Conservation (phyloP, 1,284 basidiomycete species). For the Exobasidium cylindrosporum region DNA sequence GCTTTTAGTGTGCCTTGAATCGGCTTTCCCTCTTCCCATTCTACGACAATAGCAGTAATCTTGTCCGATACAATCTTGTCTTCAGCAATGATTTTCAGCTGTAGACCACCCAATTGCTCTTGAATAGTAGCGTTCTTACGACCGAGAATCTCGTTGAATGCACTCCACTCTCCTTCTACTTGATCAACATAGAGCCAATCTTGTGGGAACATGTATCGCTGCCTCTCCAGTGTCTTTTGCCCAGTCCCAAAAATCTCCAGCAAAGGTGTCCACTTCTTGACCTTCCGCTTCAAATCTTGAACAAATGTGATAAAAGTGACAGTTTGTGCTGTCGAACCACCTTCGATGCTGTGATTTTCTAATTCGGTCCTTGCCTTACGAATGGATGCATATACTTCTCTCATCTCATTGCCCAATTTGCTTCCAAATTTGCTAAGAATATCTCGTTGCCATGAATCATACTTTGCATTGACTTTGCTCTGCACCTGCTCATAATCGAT, state of each 20-base stretch:
- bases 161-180: conserved; percentile 94
- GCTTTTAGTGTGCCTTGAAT: conserved; percentile 94
- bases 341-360: conserved; percentile 76
- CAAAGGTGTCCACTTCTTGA: conserved; percentile 93
- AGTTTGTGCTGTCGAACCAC: conserved; percentile 78
- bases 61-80: conserved; percentile 83
- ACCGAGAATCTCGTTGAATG: conserved; percentile 95
- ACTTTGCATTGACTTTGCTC: conserved; percentile 93
- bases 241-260: conserved; percentile 89
- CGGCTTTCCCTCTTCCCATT: conserved; percentile 94
- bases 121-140: conserved; percentile 97
- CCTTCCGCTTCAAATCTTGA: conserved; percentile 95
- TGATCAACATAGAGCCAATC: conserved; percentile 99
- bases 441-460: conserved; percentile 95
- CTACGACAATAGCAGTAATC: conserved; percentile 70
- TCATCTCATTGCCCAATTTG: conserved; percentile 89
- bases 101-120: conserved; percentile 92
- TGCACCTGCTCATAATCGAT: conserved; percentile 98
- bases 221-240: conserved; percentile 93
- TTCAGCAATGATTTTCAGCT: conserved; percentile 98
- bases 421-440: conserved; percentile 85
- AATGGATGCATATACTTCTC: conserved; percentile 89
- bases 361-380: conserved; percentile 89
- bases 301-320: conserved; percentile 99
- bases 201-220: conserved; percentile 90